A percentile compares a stretch with the other conserved stretches of the same genome.
Conservation (phyloP, 768 basidiomycete species). For the Nidularia pulvinata region DNA sequence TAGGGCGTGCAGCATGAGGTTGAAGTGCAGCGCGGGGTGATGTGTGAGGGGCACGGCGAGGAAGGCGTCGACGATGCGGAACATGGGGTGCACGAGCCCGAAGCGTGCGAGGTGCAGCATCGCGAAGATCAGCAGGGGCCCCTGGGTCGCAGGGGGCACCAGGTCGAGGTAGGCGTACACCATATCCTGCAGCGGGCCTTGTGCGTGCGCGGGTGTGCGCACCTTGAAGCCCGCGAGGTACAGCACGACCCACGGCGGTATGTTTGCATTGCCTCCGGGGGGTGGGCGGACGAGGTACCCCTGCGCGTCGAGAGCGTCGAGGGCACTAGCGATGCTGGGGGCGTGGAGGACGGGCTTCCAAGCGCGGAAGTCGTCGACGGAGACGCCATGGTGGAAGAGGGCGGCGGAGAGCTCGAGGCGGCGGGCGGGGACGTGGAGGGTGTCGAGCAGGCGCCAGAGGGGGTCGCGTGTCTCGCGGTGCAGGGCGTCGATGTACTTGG, state of each 20-base stretch:
- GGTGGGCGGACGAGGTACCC: background rate
- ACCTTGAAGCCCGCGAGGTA: constrained; percentile 47
- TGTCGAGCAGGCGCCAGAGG: constrained; percentile 37
- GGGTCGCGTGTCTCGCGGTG: constrained; percentile 31
- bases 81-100: constrained; percentile 44
- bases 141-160: constrained; percentile 27
- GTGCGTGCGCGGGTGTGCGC: constrained; percentile 39
- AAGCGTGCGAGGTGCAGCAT: constrained; percentile 49
- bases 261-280: background rate
- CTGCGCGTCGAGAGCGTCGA: constrained; percentile 6
- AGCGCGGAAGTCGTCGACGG: constrained; percentile 29
- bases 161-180: constrained; percentile 33
- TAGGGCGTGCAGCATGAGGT: constrained; percentile 52
- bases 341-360: constrained; percentile 37
- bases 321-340: constrained; percentile 26
- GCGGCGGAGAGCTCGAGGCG: constrained; percentile 19
- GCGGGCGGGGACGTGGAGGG: constrained; percentile 23
- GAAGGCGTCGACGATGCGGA: constrained; percentile 39
- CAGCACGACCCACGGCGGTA: constrained; percentile 58
- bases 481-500: constrained; percentile 29
- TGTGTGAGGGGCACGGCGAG: constrained; percentile 28
- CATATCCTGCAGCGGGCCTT: constrained; percentile 40
- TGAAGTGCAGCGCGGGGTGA: constrained; percentile 34
- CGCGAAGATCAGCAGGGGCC: constrained; percentile 43
- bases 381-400: constrained; percentile 26